Percentiles rank a stretch among this genome's conserved stretches.
Conservation (phyloP, 179 eudicot species). For the Actinidia chinensis region DNA sequence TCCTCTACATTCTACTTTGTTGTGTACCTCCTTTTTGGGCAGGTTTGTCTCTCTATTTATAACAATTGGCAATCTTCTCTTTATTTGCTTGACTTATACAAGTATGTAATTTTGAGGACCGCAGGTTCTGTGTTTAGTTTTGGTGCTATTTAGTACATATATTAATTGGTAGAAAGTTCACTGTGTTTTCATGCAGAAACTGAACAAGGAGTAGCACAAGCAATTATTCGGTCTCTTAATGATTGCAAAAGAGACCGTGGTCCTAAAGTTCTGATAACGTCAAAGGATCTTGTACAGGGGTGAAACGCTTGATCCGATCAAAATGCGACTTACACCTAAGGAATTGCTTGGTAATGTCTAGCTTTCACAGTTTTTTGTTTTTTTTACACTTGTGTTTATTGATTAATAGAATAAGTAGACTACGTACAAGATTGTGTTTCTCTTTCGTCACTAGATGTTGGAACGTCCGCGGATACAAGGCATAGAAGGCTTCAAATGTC, state of each 20-base stretch:
- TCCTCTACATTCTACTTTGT: constrained; percentile 53
- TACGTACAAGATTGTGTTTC: neutral
- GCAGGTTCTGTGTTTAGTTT: constrained; percentile 1
- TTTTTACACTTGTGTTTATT: neutral
- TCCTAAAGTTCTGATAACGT: constrained; percentile 89
- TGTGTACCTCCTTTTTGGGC: constrained; percentile 94
- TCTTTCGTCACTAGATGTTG: constrained; percentile 20
- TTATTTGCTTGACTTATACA: neutral
- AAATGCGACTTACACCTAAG: constrained; percentile 66
- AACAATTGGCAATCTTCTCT: neutral
- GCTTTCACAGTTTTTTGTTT: neutral
- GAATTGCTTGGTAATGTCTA: constrained; percentile 63
- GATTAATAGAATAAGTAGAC: neutral
- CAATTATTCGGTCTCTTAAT: constrained; percentile 71
- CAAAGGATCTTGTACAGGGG: constrained; percentile 79
- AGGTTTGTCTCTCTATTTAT: constrained; percentile 38
- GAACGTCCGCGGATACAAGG: constrained; percentile 83
- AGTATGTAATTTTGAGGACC: neutral
- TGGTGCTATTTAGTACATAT: too few species aligned
- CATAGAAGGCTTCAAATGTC: constrained; percentile 76
- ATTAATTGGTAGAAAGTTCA: neutral
- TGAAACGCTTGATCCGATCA: constrained; percentile 88
- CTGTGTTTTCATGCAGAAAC: constrained; percentile 46
- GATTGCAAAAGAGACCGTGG: constrained; percentile 86
- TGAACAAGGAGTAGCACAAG: constrained; percentile 94